Conservation (phyloP, 495 filamentous ascomycete genomes). For the Aspergillus affinis region DNA sequence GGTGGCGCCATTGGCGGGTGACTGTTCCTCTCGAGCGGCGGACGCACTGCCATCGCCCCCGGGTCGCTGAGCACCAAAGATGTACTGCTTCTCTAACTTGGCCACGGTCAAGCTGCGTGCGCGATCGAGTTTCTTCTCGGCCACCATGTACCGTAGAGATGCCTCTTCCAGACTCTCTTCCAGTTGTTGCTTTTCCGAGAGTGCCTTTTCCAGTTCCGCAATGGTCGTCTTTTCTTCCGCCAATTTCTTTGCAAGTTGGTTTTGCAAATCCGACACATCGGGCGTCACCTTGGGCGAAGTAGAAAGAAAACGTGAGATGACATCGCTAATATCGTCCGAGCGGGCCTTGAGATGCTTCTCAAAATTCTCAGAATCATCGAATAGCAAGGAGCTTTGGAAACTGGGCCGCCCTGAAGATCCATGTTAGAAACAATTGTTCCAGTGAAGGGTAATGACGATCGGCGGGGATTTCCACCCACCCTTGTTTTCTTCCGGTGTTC, state of each 20-base stretch:
- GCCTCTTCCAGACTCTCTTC: slow-evolving; percentile 81
- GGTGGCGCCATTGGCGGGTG: slow-evolving; percentile 56
- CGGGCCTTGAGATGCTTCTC: slow-evolving; percentile 68
- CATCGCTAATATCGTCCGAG: slow-evolving; percentile 60
- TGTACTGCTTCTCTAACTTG: slow-evolving; percentile 87
- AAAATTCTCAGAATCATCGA: slow-evolving; percentile 57
- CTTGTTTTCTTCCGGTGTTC: slow-evolving; percentile 51
- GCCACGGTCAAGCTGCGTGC: slow-evolving; percentile 83
- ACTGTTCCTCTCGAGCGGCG: slow-evolving; percentile 53
- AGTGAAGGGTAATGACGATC: not conserved
- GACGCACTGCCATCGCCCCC: slow-evolving; percentile 47
- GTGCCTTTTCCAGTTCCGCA: slow-evolving; percentile 71
- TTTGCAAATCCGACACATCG: slow-evolving; percentile 70
- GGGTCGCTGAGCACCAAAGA: slow-evolving; percentile 59
- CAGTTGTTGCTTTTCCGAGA: slow-evolving; percentile 77
- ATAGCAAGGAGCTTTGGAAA: slow-evolving; percentile 37
- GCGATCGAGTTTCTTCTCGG: slow-evolving; percentile 90
- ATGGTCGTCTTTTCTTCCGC: slow-evolving; percentile 78
- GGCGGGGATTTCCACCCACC: slow-evolving; percentile 41
- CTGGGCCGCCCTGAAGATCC: slow-evolving; percentile 18
- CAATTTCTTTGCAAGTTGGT: slow-evolving; percentile 68
- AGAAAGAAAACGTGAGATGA: slow-evolving; percentile 56
- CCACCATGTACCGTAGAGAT: slow-evolving; percentile 86
- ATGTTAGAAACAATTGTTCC: not conserved
- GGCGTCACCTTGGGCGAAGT: slow-evolving; percentile 48